Percentiles rank a stretch among this genome's conserved stretches.
Evolutionary conservation across 805 yeast species (phyloP).

Genomic region (Candida adriatica): DNA sequence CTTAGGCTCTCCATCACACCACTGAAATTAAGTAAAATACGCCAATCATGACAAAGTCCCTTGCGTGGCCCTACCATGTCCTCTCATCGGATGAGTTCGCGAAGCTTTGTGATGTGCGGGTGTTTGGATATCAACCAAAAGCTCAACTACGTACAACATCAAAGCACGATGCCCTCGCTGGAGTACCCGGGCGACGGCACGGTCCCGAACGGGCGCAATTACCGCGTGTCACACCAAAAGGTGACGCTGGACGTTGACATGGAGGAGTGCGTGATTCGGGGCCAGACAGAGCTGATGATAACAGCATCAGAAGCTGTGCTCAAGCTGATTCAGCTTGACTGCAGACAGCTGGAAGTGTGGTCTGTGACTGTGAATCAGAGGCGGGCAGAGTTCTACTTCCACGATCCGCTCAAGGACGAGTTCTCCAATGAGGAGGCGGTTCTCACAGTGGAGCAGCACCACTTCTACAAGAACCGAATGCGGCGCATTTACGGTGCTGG

Average conservation of each 20-base stretch:
- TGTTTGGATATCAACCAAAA: no score
- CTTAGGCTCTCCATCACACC: no score
- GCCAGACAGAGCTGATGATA: conserved; percentile 77
- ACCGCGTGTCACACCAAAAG: conserved; percentile 78
- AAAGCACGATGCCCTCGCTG: no score
- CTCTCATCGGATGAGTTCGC: no score
- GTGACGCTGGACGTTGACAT: conserved; percentile 77
- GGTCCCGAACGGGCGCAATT: no score
- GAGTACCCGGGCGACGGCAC: no score
- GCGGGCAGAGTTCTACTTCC: conserved; percentile 46
- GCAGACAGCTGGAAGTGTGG: conserved; percentile 64
- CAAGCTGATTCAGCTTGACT: conserved; percentile 62
- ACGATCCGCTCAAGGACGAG: conserved; percentile 40
- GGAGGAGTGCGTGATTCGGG: conserved; percentile 48
- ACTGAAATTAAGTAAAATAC: no score
- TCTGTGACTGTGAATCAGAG: conserved; percentile 61
- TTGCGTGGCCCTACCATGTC: no score
- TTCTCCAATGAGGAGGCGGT: conserved; percentile 18
- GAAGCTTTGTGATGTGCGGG: no score
- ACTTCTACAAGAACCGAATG: conserved; percentile 45
- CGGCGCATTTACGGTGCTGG: conserved; percentile 44
- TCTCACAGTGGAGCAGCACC: conserved; percentile 44
- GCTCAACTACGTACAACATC: no score
- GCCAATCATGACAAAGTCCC: no score
- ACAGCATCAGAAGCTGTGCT: conserved; percentile 61